These are phyloP conservation scores for Mortierella hygrophila DNA, from an alignment of 192 early-diverging fungal genomes.

Conservation along the genomic window DNA sequence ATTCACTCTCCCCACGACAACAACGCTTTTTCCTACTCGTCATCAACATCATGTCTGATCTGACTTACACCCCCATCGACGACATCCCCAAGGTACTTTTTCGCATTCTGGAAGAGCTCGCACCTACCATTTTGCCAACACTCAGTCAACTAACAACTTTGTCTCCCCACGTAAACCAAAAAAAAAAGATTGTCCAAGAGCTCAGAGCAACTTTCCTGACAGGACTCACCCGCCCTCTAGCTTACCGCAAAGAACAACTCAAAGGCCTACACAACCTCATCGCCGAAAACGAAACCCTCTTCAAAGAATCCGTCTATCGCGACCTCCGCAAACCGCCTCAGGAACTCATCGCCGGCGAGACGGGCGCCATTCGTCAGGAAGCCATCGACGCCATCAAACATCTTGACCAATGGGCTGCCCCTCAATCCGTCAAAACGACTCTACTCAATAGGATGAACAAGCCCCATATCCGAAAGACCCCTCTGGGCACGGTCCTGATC, in stretches of 20 bases:
- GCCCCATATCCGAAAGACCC: conserved; percentile 74
- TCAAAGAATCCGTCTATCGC: conserved; percentile 65
- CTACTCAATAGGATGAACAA: conserved; percentile 61
- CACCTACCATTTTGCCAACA: neutral
- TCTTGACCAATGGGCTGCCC: conserved; percentile 69
- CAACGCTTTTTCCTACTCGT: neutral
- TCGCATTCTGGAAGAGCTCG: too few species aligned
- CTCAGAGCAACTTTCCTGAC: conserved; percentile 51
- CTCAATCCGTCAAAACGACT: conserved; percentile 57
- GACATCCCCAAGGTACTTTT: conserved; percentile 24
- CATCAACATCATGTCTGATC: conserved; percentile 6
- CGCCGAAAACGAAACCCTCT: conserved; percentile 66
- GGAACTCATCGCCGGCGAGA: conserved; percentile 72
- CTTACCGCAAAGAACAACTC: conserved; percentile 73
- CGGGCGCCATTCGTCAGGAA: conserved; percentile 62
- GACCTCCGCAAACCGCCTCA: conserved; percentile 70
- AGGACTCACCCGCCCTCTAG: conserved; percentile 59
- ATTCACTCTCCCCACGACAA: conserved; percentile 5
- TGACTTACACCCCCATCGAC: conserved; percentile 28
- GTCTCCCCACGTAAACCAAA: neutral
- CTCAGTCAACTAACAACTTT: neutral
- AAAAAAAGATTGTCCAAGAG: conserved; percentile 42
- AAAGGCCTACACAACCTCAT: conserved; percentile 69
- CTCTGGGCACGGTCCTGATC: conserved; percentile 61
- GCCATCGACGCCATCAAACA: conserved; percentile 64